Percentiles rank a stretch among this genome's conserved stretches.
Evolutionary conservation across 2,329 filamentous ascomycete genomes (phyloP).

Genomic region (Biscogniauxia sp.): DNA sequence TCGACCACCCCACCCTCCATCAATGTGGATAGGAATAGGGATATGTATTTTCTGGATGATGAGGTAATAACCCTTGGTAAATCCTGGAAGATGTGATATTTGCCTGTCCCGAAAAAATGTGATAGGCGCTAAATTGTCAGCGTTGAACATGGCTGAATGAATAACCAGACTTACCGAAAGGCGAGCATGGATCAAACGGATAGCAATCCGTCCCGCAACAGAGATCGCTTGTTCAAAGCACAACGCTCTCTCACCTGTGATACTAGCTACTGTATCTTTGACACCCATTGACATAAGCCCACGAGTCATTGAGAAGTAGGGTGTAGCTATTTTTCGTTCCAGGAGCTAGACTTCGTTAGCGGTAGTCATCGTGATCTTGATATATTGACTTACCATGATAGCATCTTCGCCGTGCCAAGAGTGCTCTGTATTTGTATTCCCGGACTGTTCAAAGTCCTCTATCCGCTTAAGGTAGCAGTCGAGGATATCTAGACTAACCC

Average conservation of each 20-base stretch:
- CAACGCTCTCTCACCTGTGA: slow-evolving; percentile 23
- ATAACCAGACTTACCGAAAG: slow-evolving; percentile 35
- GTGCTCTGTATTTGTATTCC: slow-evolving; percentile 31
- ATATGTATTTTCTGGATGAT: slow-evolving; percentile 43
- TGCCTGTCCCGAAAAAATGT: slow-evolving; percentile 45
- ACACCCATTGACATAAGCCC: slow-evolving; percentile 34
- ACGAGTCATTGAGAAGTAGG: slow-evolving; percentile 48
- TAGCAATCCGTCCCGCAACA: slow-evolving; percentile 46
- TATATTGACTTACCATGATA: slow-evolving; percentile 34
- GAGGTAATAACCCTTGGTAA: slow-evolving; percentile 39
- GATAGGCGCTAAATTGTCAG: slow-evolving; percentile 37
- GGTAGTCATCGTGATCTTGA: slow-evolving; percentile 4
- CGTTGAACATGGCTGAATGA: slow-evolving; percentile 11
- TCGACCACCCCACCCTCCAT: slow-evolving; percentile 46
- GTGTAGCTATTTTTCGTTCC: slow-evolving; percentile 46
- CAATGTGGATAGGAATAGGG: slow-evolving; percentile 52
- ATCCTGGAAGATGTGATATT: slow-evolving; percentile 50
- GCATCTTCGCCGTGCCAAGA: slow-evolving; percentile 47
- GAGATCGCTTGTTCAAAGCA: slow-evolving; percentile 45
- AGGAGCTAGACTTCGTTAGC: slow-evolving; percentile 35
- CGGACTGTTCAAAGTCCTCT: slow-evolving; percentile 39
- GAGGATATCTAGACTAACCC: slow-evolving; percentile 44
- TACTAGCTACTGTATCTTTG: slow-evolving; percentile 20
- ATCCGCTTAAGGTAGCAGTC: slow-evolving; percentile 46
- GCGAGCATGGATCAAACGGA: slow-evolving; percentile 44